phyloP scores from a whole-genome alignment of 768 basidiomycete genomes.

The Leccinum obscurum region DNA sequence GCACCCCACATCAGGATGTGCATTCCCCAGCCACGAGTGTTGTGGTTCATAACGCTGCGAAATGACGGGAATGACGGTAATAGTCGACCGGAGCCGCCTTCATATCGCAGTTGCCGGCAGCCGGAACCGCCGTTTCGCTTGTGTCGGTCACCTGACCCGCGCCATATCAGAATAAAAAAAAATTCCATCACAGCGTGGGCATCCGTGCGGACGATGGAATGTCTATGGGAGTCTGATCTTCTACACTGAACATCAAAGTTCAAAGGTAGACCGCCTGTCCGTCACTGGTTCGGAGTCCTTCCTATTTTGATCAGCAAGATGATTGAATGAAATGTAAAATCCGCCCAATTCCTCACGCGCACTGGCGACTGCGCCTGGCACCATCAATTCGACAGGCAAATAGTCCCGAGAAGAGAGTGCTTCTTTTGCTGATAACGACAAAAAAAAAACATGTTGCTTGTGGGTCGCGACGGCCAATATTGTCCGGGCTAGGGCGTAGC shows the following conservation, averaged over 20 bases:
- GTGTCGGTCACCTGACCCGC: neutral
- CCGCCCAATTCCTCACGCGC: neutral
- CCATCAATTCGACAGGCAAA: neutral
- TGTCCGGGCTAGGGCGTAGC: neutral
- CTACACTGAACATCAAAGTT: neutral
- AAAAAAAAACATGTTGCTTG: neutral
- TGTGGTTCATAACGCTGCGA: neutral
- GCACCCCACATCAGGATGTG: neutral
- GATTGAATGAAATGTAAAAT: neutral
- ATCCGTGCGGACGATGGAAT: neutral
- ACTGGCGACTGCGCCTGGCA: neutral
- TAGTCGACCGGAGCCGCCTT: slow-evolving; percentile 14
- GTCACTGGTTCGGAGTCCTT: neutral
- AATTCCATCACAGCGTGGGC: neutral
- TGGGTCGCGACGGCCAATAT: neutral
- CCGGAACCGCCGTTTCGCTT: slow-evolving; percentile 5
- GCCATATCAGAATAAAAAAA: neutral
- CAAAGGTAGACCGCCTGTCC: neutral
- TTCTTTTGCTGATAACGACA: neutral
- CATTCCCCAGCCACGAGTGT: neutral
- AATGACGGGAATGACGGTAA: neutral
- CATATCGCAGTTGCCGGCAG: slow-evolving; percentile 9
- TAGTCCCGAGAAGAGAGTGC: neutral
- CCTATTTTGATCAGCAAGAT: neutral
- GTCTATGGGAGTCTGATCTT: neutral